Conservation (phyloP, 2,329 filamentous ascomycete species). For the Penicillium sp. region DNA sequence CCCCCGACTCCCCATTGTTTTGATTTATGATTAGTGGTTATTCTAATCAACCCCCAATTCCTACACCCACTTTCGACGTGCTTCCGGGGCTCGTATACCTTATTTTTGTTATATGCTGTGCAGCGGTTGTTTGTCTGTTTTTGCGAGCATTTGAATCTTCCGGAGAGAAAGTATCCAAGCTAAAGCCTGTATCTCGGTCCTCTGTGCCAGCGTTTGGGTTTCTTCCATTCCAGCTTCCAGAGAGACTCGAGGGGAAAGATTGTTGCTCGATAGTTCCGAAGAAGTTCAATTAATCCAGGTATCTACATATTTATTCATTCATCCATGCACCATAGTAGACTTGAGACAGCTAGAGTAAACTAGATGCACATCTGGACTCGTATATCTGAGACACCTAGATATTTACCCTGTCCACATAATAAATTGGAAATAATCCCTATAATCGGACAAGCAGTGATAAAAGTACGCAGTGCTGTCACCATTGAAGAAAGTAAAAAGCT, state of each 20-base stretch:
- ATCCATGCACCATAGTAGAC: too few species aligned
- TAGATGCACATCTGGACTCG: too few species aligned
- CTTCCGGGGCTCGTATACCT: slow-evolving; percentile 25
- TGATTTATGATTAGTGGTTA: slow-evolving; percentile 10
- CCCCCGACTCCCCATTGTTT: slow-evolving; percentile 1
- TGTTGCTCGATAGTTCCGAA: slow-evolving; percentile 25
- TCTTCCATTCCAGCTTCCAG: background rate
- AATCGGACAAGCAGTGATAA: too few species aligned
- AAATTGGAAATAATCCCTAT: too few species aligned
- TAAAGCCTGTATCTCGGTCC: slow-evolving; percentile 16
- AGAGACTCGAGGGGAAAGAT: slow-evolving; percentile 15
- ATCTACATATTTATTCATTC: slow-evolving; percentile 22
- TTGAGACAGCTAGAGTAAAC: too few species aligned
- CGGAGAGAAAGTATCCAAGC: slow-evolving; percentile 15
- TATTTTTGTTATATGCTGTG: slow-evolving; percentile 25
- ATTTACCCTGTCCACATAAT: too few species aligned
- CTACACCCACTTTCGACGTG: slow-evolving; percentile 15
- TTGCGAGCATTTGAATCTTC: slow-evolving; percentile 24
- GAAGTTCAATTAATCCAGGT: slow-evolving; percentile 29
- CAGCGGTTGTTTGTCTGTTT: slow-evolving; percentile 25
- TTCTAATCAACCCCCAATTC: slow-evolving; percentile 4
- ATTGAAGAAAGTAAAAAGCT: too few species aligned
- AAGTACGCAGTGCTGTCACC: too few species aligned
- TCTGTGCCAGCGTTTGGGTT: background rate
- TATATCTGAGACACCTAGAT: too few species aligned